Conservation (phyloP, 768 basidiomycete species). For the Clitopilus hobsonii region DNA sequence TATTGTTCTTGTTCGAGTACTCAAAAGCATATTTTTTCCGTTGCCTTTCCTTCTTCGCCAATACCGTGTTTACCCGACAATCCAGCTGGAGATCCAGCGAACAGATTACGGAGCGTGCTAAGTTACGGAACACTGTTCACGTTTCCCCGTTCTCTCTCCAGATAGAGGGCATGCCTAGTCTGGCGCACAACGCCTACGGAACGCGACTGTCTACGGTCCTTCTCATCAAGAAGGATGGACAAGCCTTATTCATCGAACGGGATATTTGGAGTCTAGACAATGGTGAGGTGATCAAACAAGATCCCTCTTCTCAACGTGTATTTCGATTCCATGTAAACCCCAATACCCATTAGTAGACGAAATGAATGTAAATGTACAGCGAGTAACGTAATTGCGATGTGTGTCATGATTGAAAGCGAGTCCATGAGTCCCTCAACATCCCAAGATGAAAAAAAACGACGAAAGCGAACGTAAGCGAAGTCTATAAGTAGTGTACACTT, state of each 20-base stretch:
- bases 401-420: background rate
- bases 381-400: conserved; percentile 1
- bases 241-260: conserved; percentile 65
- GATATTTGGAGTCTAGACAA: conserved; percentile 57
- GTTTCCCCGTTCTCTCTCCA: conserved; percentile 47
- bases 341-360: background rate
- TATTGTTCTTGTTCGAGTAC: background rate
- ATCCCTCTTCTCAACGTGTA: conserved; percentile 40
- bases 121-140: conserved; percentile 60
- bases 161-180: conserved; percentile 19
- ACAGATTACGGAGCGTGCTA: conserved; percentile 42
- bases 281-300: conserved; percentile 33
- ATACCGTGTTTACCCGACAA: background rate
- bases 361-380: background rate
- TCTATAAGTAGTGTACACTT: conserved; percentile 16
- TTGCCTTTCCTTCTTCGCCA: background rate
- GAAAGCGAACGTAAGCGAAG: conserved; percentile 8
- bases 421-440: conserved; percentile 7
- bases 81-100: conserved; percentile 42
- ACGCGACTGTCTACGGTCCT: conserved; percentile 74
- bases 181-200: conserved; percentile 39
- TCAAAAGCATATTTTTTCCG: background rate
- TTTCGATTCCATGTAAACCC: conserved; percentile 41
- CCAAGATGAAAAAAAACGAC: conserved; percentile 1
- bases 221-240: conserved; percentile 55